Evolutionary conservation across 805 yeast species (phyloP).

Genomic region (Candida nemodendra): DNA sequence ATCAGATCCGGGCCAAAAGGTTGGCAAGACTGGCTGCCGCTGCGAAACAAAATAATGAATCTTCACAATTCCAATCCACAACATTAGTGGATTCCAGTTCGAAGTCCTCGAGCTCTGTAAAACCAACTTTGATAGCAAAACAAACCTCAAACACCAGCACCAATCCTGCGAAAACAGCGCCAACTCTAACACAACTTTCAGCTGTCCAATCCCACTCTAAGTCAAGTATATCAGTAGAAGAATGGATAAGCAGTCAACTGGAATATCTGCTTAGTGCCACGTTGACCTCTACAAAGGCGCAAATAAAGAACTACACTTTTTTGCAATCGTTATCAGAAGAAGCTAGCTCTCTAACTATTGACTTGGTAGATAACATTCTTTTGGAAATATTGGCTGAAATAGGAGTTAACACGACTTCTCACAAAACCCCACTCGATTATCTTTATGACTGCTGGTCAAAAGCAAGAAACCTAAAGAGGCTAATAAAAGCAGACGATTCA

Average conservation of each 20-base stretch:
- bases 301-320: slow-evolving; percentile 12
- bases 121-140: not conserved
- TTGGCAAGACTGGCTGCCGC: slow-evolving; percentile 47
- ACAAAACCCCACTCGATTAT: slow-evolving; percentile 43
- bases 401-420: slow-evolving; percentile 38
- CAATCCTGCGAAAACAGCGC: not conserved
- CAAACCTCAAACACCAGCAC: not conserved
- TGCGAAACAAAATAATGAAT: no score
- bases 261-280: slow-evolving; percentile 38
- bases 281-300: slow-evolving; percentile 25
- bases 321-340: slow-evolving; percentile 28
- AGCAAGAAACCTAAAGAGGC: slow-evolving; percentile 42
- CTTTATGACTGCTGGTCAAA: slow-evolving; percentile 44
- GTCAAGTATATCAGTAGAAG: slow-evolving; percentile 22
- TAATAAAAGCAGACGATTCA: slow-evolving; percentile 41
- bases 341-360: slow-evolving; percentile 25
- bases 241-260: slow-evolving; percentile 43
- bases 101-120: slow-evolving; percentile 3
- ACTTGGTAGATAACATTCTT: slow-evolving; percentile 48
- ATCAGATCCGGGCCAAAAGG: slow-evolving; percentile 42
- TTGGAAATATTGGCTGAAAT: slow-evolving; percentile 56
- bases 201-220: slow-evolving; percentile 1
- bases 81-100: slow-evolving; percentile 1
- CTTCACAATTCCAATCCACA: slow-evolving; percentile 9
- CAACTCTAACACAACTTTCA: not conserved